Conservation (phyloP, 1,284 basidiomycete genomes). For the Lentinula novae-zelandiae region DNA sequence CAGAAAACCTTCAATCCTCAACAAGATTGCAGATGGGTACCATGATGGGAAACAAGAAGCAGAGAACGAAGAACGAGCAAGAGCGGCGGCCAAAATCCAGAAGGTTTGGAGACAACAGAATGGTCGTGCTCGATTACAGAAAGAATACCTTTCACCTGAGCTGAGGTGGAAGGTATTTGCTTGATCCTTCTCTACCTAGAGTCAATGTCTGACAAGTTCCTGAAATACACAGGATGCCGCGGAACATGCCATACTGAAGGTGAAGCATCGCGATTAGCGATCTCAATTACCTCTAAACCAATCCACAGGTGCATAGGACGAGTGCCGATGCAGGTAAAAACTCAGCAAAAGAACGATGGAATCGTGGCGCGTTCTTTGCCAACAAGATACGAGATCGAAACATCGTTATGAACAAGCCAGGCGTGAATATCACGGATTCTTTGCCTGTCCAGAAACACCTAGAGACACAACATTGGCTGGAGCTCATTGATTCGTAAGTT, state of each 20-base stretch:
- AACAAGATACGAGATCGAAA: constrained; percentile 42
- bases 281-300: background rate
- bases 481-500: constrained; percentile 58
- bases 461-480: constrained; percentile 62
- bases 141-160: constrained; percentile 16
- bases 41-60: constrained; percentile 7
- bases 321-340: constrained; percentile 42
- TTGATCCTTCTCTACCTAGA: background rate
- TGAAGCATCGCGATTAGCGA: constrained; percentile 19
- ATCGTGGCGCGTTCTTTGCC: constrained; percentile 40
- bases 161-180: constrained; percentile 18
- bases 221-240: constrained; percentile 29
- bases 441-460: constrained; percentile 34
- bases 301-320: constrained; percentile 33
- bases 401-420: constrained; percentile 29
- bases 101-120: constrained; percentile 17
- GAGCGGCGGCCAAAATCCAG: constrained; percentile 19
- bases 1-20: background rate
- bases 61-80: constrained; percentile 6
- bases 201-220: background rate
- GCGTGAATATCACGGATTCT: constrained; percentile 19
- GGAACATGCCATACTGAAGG: constrained; percentile 36
- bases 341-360: constrained; percentile 41
- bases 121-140: constrained; percentile 8
- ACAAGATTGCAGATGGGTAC: constrained; percentile 3